These are phyloP conservation scores for Zanthoxylum bungeanum DNA, from an alignment of 345 rosid species.

Conservation along the genomic window DNA sequence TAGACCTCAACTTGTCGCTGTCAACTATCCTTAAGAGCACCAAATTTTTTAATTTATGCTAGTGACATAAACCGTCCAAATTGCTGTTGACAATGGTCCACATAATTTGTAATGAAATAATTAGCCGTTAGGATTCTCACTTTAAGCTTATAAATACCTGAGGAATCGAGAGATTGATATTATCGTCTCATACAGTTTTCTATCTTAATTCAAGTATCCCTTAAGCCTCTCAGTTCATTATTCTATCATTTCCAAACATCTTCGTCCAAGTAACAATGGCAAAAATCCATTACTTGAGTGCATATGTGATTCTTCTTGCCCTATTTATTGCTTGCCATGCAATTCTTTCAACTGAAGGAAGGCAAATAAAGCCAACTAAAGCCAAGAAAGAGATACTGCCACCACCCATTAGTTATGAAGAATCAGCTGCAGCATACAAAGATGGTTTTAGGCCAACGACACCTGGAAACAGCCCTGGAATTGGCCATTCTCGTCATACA, in stretches of 20 bases:
- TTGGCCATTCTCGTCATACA: constrained; percentile 24
- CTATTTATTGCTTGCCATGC: constrained; percentile 21
- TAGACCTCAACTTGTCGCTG: too few species aligned
- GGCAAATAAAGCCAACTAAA: constrained; percentile 23
- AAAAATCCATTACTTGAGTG: constrained; percentile 1
- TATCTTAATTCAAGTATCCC: background rate
- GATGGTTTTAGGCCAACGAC: too few species aligned
- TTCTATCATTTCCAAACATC: background rate
- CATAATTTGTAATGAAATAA: constrained; percentile 1
- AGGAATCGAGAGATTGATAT: background rate
- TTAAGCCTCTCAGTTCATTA: background rate
- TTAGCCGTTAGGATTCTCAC: constrained; percentile 13
- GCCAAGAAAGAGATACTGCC: background rate
- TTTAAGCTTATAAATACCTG: constrained; percentile 20
- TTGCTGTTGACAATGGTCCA: constrained; percentile 11
- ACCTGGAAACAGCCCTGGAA: too few species aligned
- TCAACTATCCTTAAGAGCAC: too few species aligned
- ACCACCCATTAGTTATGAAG: too few species aligned
- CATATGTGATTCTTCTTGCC: constrained; percentile 22
- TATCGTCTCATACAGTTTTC: constrained; percentile 2
- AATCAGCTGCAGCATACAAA: too few species aligned
- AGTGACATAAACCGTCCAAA: constrained; percentile 2
- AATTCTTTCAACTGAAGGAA: constrained; percentile 27
- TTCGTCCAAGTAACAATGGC: constrained; percentile 22
- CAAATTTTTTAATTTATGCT: background rate